Conservation (phyloP, 768 basidiomycete genomes). For the Tulasnella calospora region DNA sequence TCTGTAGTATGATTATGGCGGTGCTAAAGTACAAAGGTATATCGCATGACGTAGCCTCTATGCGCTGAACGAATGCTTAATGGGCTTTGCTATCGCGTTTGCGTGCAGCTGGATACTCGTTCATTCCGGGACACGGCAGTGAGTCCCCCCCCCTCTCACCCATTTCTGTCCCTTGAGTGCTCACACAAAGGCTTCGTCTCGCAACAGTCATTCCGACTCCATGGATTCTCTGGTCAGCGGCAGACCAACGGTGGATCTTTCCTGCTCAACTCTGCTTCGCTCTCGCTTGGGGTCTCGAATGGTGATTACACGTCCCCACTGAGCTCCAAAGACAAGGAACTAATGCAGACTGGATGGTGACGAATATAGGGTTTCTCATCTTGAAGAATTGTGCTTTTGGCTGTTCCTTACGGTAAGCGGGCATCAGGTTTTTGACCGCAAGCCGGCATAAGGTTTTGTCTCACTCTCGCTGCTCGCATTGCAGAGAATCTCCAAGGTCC, state of each 20-base stretch:
- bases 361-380: conserved; percentile 45
- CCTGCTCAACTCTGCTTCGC: conserved; percentile 69
- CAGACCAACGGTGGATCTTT: conserved; percentile 51
- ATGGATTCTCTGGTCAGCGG: conserved; percentile 46
- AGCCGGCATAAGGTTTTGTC: background rate
- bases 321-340: conserved; percentile 8
- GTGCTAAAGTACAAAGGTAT: conserved; percentile 52
- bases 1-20: conserved; percentile 54
- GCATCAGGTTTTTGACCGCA: background rate
- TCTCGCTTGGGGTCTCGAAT: conserved; percentile 68
- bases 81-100: conserved; percentile 12
- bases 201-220: conserved; percentile 56
- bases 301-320: conserved; percentile 46
- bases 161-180: background rate
- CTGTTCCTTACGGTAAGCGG: conserved; percentile 49
- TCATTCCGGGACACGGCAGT: conserved; percentile 33
- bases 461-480: conserved; percentile 36
- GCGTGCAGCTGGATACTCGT: conserved; percentile 40
- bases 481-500: conserved; percentile 42
- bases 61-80: conserved; percentile 27
- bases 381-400: conserved; percentile 84
- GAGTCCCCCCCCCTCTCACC: conserved; percentile 30
- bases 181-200: conserved; percentile 4
- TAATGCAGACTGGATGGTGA: conserved; percentile 46
- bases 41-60: conserved; percentile 27